Evolutionary conservation across 2,329 filamentous ascomycete species (phyloP).

Genomic region (Fusarium sulawesiense): DNA sequence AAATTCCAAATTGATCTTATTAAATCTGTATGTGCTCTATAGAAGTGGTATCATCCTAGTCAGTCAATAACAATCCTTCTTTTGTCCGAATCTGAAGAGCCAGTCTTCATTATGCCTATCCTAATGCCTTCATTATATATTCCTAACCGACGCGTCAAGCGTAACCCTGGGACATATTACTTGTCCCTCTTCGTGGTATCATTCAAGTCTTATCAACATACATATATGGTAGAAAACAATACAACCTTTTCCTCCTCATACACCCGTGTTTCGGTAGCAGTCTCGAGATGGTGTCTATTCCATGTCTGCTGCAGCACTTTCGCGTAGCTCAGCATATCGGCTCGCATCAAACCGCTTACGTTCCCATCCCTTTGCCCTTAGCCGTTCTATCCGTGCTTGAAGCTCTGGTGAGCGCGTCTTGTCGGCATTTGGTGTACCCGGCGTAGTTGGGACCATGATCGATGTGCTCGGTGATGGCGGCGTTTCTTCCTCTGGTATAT

Average conservation of each 20-base stretch:
- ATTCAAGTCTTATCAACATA: slow-evolving; percentile 30
- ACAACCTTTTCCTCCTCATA: slow-evolving; percentile 4
- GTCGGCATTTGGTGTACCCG: slow-evolving; percentile 43
- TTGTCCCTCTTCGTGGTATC: slow-evolving; percentile 28
- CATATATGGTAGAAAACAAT: slow-evolving; percentile 20
- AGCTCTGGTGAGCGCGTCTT: slow-evolving; percentile 57
- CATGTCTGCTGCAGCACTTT: slow-evolving; percentile 64
- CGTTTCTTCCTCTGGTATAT: slow-evolving; percentile 41
- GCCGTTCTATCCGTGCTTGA: slow-evolving; percentile 63
- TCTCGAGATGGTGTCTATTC: neutral
- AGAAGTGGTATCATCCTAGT: slow-evolving; percentile 27
- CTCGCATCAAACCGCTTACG: slow-evolving; percentile 65
- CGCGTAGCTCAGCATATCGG: slow-evolving; percentile 65
- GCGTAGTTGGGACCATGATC: slow-evolving; percentile 4
- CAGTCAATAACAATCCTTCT: neutral
- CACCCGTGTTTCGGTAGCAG: neutral
- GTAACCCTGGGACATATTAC: slow-evolving; percentile 5
- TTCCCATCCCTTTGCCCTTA: slow-evolving; percentile 66
- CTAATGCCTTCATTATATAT: slow-evolving; percentile 3
- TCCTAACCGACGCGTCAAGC: slow-evolving; percentile 2
- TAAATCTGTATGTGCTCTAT: slow-evolving; percentile 12
- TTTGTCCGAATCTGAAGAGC: slow-evolving; percentile 17
- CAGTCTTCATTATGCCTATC: slow-evolving; percentile 25
- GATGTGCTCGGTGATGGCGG: neutral
- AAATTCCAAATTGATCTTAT: slow-evolving; percentile 10